Base-by-base conservation (phyloP, 2,329 filamentous ascomycete species). In the Paramyrothecium roridum region DNA sequence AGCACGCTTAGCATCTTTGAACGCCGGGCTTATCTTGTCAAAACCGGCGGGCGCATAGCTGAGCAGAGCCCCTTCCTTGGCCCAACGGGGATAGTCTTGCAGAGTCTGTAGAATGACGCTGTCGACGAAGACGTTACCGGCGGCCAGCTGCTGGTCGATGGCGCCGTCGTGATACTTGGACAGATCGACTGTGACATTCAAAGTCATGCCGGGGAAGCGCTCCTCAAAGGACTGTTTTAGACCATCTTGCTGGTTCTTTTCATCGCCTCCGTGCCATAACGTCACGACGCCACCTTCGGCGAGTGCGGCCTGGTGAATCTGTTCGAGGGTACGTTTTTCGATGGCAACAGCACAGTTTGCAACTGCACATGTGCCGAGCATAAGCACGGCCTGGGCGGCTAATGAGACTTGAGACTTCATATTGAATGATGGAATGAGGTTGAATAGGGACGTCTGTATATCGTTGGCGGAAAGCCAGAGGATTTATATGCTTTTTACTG, bases 161-260 rank as follows among this genome's bases (percentile, higher is more conserved):
- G 67, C 68, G 19, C 61, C 68, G 54, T 81, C 76, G 58, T 80
- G 80, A 58, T 83, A 84, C 60, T 83, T 84, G 56, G 80, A 82
- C 0, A 83, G 62, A 56, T 83, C 80, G 47, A 83, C 78, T 0
- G 80, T 82, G 37, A 81, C 51, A 59, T 83, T 81, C 17, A 83
- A 72, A 3, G 72, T 77, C 56, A 82, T 75, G 10, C 74, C 73
- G 0, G 80, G 80, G 59, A 82, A 83, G 1, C 69, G 67, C 1
- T 62, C 57, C 58, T 80, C 77, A 57, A 81, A 82, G 1, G 70
- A 70, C 3, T 64, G 45, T 60, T 77, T 80, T 16, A 80, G 56
- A 1, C 12, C 26, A 53, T 75, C 62, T 34, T 74, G 73, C 51
- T 77, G 74, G 46, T 61, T 63, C 26, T 59, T 59, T 55, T 80